A percentile compares a stretch with the other conserved stretches of the same genome.
Evolutionary conservation across 495 filamentous ascomycete genomes (phyloP).

Genomic region (Podospora comata): DNA sequence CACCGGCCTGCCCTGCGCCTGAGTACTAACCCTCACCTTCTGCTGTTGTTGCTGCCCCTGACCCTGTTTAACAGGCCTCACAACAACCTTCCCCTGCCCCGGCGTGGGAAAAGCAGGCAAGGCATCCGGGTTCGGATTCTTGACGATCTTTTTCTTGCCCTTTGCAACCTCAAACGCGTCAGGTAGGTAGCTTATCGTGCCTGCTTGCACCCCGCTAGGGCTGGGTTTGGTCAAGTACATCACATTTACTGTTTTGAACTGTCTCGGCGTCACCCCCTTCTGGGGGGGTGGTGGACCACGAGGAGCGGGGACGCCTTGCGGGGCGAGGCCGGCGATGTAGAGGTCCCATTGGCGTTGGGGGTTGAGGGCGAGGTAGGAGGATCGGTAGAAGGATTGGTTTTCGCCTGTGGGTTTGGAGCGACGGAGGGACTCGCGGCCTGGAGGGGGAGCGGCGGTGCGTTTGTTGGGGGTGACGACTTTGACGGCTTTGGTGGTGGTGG

Average conservation of each 20-base stretch:
- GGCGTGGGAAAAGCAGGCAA: slow-evolving; percentile 13
- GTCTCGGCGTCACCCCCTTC: too few relatives aligned
- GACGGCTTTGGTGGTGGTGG: background rate
- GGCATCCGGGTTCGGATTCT: background rate
- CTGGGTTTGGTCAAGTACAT: slow-evolving; percentile 11
- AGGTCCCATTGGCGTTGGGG: slow-evolving; percentile 15
- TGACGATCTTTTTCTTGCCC: background rate
- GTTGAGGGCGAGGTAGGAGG: background rate
- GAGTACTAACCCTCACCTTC: background rate
- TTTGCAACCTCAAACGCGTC: background rate
- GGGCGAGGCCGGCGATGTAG: slow-evolving; percentile 15
- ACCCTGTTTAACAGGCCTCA: background rate
- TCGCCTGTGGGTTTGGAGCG: background rate
- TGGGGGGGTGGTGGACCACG: background rate
- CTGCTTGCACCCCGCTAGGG: slow-evolving; percentile 2
- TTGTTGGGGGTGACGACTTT: background rate
- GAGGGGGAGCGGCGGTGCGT: background rate
- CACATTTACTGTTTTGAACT: background rate
- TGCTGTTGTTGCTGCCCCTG: background rate
- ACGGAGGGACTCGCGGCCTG: background rate
- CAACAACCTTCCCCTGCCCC: background rate
- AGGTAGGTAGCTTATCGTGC: background rate
- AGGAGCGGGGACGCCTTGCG: slow-evolving; percentile 1
- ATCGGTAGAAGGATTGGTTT: slow-evolving; percentile 11
- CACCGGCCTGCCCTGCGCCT: background rate